Base-by-base conservation (phyloP, 257 asterid genomes). In the Solanum paucissectum region DNA sequence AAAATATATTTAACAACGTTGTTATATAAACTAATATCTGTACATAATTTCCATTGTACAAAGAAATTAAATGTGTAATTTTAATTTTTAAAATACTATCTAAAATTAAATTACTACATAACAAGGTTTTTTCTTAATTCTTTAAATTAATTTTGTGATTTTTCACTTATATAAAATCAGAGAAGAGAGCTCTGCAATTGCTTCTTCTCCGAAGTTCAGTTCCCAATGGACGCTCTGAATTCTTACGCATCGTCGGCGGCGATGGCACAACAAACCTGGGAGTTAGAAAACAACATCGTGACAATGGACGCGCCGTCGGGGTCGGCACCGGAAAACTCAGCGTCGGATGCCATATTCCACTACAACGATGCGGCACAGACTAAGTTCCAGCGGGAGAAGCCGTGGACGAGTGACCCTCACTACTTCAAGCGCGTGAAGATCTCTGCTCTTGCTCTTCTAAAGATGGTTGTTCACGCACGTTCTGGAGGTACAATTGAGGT, bases 401-500 rank as follows among this genome's bases (percentile, higher is more conserved):
- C 99, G 7, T 97, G 99, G 99, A 90, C 91, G 2, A 93, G 90
- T 87, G 98, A 96, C 84, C 99, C 99, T 1, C 98, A 96, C 95
- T 95, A 89, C 91, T 96, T 97, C 95, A 97, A 96, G 96, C 98
- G 99, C 90, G 99, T 97, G 33, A 96, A 92, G 89, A 92, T 97
- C 91, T 96, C 99, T 27, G 99, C 99, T 0, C 98, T 97, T 74
- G 99, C 99, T 25, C 98, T 97, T 3, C 97, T 97, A 66, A 97
- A 97, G 93, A 97, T 97, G 99, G 99, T 97, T 33, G 98, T 97
- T 33, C 99, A 97, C 91, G 98, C 99, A 14, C 99, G 99, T 89
- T 96, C 99, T 55, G 99, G 99, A 5, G 99, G 99, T 34, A 97
- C 98, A 37, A 97, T 97, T 77, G 99, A 97, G 90, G 96, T 97